These are phyloP conservation scores for Cercospora sp. DNA, from an alignment of 2,329 filamentous ascomycete genomes.

Conservation along the genomic window DNA sequence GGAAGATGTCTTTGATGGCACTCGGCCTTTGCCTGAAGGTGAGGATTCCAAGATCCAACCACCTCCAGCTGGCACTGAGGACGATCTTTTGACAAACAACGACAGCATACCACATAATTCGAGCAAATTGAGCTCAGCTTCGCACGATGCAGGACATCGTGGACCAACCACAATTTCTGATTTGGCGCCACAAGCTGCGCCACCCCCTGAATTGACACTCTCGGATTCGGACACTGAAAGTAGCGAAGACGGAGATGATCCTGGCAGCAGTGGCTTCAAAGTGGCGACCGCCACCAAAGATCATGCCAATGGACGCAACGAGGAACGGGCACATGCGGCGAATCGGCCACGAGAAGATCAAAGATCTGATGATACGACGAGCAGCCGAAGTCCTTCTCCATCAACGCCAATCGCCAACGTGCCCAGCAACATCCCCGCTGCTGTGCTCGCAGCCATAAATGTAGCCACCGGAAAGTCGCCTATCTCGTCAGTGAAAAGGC, in stretches of 20 bases:
- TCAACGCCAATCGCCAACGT: neutral
- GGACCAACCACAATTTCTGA: neutral
- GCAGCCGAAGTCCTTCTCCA: neutral
- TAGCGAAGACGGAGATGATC: constrained; percentile 9
- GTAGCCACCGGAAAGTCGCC: constrained; percentile 5
- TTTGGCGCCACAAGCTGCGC: neutral
- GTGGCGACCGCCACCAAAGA: neutral
- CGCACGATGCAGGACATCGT: neutral
- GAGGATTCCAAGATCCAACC: constrained; percentile 19
- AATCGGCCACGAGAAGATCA: neutral
- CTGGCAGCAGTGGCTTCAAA: neutral
- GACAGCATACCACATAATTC: constrained; percentile 16
- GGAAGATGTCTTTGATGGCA: constrained; percentile 23
- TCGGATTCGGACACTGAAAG: constrained; percentile 8
- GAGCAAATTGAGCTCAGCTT: constrained; percentile 1
- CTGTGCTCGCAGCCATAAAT: constrained; percentile 14
- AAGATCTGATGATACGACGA: neutral
- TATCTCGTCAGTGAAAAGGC: constrained; percentile 24
- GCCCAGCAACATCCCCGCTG: neutral
- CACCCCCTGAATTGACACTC: constrained; percentile 1
- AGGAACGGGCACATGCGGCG: neutral
- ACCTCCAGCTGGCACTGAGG: neutral
- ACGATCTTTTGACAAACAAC: constrained; percentile 19
- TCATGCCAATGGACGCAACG: neutral
- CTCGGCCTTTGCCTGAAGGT: constrained; percentile 26